phyloP scores from a whole-genome alignment of 1,284 basidiomycete species.

The Ceratobasidium theobromae region DNA sequence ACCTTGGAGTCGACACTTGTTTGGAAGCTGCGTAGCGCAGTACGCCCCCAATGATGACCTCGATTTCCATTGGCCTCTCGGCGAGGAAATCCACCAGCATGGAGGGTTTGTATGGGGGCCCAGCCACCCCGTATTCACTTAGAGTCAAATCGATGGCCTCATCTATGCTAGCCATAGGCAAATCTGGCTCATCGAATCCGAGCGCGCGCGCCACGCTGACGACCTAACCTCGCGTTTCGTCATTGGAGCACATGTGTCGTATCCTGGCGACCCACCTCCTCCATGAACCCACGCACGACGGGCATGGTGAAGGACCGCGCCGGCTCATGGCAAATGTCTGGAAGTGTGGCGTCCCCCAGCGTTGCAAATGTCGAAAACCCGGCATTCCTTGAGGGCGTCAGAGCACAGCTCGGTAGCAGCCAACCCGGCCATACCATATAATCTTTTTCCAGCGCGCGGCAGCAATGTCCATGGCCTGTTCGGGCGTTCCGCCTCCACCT shows the following conservation, averaged over 20 bases:
- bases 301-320: slow-evolving; percentile 42
- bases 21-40: slow-evolving; percentile 34
- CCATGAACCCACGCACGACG: slow-evolving; percentile 45
- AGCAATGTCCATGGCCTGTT: slow-evolving; percentile 46
- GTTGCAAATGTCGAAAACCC: slow-evolving; percentile 47
- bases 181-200: slow-evolving; percentile 31
- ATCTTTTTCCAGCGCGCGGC: slow-evolving; percentile 51
- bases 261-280: slow-evolving; percentile 36
- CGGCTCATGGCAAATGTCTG: slow-evolving; percentile 39
- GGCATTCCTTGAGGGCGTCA: slow-evolving; percentile 42
- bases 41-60: slow-evolving; percentile 37
- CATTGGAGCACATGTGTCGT: neutral
- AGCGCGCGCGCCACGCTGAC: slow-evolving; percentile 44
- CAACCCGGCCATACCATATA: slow-evolving; percentile 49
- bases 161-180: slow-evolving; percentile 36
- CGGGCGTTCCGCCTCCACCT: slow-evolving; percentile 44
- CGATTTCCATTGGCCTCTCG: slow-evolving; percentile 38
- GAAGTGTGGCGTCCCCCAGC: slow-evolving; percentile 47
- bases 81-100: slow-evolving; percentile 39
- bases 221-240: slow-evolving; percentile 40
- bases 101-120: slow-evolving; percentile 37
- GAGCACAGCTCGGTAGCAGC: neutral
- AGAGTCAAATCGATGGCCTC: slow-evolving; percentile 34
- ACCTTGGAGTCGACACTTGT: slow-evolving; percentile 36
- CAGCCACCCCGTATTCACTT: slow-evolving; percentile 32